Percentiles rank a stretch among this genome's conserved stretches.
These are phyloP conservation scores for Leptoxyphium fumago DNA, from an alignment of 2,329 filamentous ascomycete genomes.

Conservation along the genomic window DNA sequence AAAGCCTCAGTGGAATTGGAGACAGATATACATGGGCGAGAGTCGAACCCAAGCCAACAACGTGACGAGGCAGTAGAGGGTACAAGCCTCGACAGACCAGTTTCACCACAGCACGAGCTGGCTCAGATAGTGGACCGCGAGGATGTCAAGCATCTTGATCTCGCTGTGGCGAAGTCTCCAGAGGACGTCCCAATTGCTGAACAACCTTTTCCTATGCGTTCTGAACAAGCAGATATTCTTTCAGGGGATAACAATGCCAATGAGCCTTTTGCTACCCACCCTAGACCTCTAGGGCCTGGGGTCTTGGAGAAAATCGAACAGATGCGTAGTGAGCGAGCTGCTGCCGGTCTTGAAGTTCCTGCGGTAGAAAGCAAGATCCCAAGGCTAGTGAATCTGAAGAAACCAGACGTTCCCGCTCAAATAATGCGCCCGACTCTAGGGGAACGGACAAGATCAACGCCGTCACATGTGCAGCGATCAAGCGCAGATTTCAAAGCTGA, in stretches of 20 bases:
- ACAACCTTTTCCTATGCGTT: neutral
- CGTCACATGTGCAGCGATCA: slow-evolving; percentile 19
- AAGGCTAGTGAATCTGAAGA: slow-evolving; percentile 16
- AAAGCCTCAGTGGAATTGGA: slow-evolving; percentile 9
- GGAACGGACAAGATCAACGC: slow-evolving; percentile 37
- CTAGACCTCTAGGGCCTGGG: slow-evolving; percentile 21
- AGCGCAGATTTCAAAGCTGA: slow-evolving; percentile 3
- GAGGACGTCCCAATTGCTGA: slow-evolving; percentile 6
- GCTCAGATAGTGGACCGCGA: slow-evolving; percentile 30
- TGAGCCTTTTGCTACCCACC: slow-evolving; percentile 17
- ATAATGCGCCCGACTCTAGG: slow-evolving; percentile 29
- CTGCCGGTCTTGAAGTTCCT: slow-evolving; percentile 9
- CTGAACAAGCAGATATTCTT: neutral
- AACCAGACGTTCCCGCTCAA: slow-evolving; percentile 21
- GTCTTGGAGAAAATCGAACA: slow-evolving; percentile 23
- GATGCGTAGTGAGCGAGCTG: slow-evolving; percentile 17
- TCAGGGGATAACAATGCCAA: neutral
- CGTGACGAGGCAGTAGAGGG: neutral
- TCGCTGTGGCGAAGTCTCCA: slow-evolving; percentile 32
- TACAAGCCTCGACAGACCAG: slow-evolving; percentile 7
- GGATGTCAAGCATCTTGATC: slow-evolving; percentile 46
- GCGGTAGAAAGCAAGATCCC: slow-evolving; percentile 21
- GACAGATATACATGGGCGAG: neutral
- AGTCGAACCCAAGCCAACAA: neutral
- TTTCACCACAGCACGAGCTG: slow-evolving; percentile 16